Evolutionary conservation across 805 yeast species (phyloP).

Genomic region (Hemisphaericaspora nanyangensis): DNA sequence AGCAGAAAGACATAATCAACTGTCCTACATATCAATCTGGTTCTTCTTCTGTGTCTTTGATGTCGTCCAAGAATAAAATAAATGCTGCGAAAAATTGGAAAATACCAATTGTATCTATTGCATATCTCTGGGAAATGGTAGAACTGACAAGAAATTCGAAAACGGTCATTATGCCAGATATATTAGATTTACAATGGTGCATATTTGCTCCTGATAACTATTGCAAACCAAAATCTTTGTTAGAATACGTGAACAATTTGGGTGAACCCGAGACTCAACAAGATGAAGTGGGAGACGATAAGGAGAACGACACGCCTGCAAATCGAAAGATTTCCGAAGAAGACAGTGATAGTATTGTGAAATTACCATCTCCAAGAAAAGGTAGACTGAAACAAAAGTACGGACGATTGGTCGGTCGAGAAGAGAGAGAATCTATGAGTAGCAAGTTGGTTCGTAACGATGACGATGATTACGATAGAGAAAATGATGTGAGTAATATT

Average conservation of each 20-base stretch:
- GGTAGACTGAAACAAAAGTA: conserved; percentile 38
- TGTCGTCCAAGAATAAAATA: conserved; percentile 51
- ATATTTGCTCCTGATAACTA: conserved; percentile 42
- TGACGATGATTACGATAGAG: conserved; percentile 3
- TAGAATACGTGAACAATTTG: conserved; percentile 9
- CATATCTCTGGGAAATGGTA: conserved; percentile 51
- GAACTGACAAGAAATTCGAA: conserved; percentile 23
- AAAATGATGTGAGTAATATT: conserved; percentile 9
- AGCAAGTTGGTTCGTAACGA: conserved; percentile 5
- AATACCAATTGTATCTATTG: conserved; percentile 55
- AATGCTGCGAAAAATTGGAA: conserved; percentile 55
- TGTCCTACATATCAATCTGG: conserved; percentile 29
- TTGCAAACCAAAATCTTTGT: conserved; percentile 9
- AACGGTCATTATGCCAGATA: conserved; percentile 29
- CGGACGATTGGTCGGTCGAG: conserved; percentile 25
- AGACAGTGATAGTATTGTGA: conserved; percentile 3
- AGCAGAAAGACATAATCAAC: conserved; percentile 25
- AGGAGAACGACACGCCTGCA: conserved; percentile 9
- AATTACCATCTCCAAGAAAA: conserved; percentile 53
- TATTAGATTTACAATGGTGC: conserved; percentile 52
- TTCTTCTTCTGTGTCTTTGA: conserved; percentile 26
- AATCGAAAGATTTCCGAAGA: neutral
- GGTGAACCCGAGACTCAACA: conserved; percentile 1
- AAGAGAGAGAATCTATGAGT: conserved; percentile 9
- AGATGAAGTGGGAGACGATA: conserved; percentile 7